Evolutionary conservation across 2,329 filamentous ascomycete species (phyloP).

Genomic region (Colletotrichum euphorbiae): DNA sequence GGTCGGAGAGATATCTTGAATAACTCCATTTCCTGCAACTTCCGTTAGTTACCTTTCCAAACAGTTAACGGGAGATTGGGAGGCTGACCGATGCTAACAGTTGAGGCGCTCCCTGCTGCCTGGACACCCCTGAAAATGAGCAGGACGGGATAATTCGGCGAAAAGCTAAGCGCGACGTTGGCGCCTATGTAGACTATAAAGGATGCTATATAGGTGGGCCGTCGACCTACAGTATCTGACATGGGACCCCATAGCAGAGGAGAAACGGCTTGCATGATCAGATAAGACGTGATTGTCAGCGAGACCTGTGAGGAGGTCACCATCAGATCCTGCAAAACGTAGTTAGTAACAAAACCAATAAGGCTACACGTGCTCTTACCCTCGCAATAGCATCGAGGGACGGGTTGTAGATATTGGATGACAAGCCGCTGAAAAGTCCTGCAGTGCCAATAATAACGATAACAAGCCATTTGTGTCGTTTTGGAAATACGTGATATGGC

Average conservation of each 20-base stretch:
- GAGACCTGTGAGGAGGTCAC: slow-evolving; percentile 48
- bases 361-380: slow-evolving; percentile 38
- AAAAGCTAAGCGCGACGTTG: slow-evolving; percentile 59
- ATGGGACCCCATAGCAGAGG: slow-evolving; percentile 62
- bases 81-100: slow-evolving; percentile 57
- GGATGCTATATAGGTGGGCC: slow-evolving; percentile 57
- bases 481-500: slow-evolving; percentile 51
- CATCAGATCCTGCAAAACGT: slow-evolving; percentile 43
- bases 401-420: slow-evolving; percentile 64
- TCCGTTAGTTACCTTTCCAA: background rate
- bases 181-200: slow-evolving; percentile 60
- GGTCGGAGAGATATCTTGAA: slow-evolving; percentile 48
- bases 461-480: slow-evolving; percentile 56
- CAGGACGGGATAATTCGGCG: slow-evolving; percentile 55
- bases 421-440: slow-evolving; percentile 64
- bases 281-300: slow-evolving; percentile 59
- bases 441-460: slow-evolving; percentile 62
- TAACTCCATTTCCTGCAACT: slow-evolving; percentile 44
- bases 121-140: slow-evolving; percentile 61
- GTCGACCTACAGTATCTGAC: slow-evolving; percentile 59
- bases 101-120: slow-evolving; percentile 60
- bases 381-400: slow-evolving; percentile 54
- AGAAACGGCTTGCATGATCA: slow-evolving; percentile 62
- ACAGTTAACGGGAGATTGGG: background rate
- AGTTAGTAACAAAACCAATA: background rate